phyloP scores from a whole-genome alignment of 371 early-diverging fungal genomes.

The Ordospora pajunii region DNA sequence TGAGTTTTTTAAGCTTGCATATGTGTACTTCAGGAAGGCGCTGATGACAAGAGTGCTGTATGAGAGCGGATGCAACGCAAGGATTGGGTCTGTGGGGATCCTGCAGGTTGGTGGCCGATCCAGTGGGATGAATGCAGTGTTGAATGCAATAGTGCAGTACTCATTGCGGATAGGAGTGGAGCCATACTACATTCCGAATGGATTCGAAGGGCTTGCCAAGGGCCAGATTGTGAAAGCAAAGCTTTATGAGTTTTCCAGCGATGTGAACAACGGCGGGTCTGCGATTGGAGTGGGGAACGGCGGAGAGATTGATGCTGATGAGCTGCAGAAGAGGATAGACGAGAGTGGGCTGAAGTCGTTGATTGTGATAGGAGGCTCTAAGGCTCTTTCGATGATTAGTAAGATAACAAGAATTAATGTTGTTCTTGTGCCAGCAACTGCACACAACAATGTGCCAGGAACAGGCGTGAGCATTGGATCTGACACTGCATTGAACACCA shows the following conservation, averaged over 20 bases:
- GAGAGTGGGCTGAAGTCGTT: conserved; percentile 74
- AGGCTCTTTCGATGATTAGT: conserved; percentile 69
- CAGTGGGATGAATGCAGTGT: conserved; percentile 92
- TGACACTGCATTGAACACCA: conserved; percentile 90
- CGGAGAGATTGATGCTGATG: conserved; percentile 68
- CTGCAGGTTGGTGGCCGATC: conserved; percentile 85
- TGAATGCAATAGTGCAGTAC: conserved; percentile 74
- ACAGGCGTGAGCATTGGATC: conserved; percentile 86
- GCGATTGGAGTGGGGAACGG: conserved; percentile 81
- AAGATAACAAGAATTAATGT: conserved; percentile 66
- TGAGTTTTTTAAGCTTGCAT: conserved; percentile 16
- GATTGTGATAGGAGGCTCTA: conserved; percentile 85
- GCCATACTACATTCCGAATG: conserved; percentile 75
- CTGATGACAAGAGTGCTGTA: not conserved
- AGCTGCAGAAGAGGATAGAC: conserved; percentile 78
- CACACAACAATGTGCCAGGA: conserved; percentile 92
- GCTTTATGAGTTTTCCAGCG: conserved; percentile 67
- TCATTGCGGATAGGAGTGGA: conserved; percentile 73
- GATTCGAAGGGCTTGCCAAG: conserved; percentile 79
- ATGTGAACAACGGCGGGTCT: conserved; percentile 81
- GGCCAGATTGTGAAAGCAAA: conserved; percentile 59
- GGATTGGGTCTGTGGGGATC: conserved; percentile 69
- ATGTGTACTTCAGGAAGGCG: not conserved
- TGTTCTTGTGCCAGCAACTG: conserved; percentile 82
- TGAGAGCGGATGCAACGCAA: not conserved